These are phyloP conservation scores for Hirschioporus abietinus DNA, from an alignment of 768 basidiomycete species.

Conservation along the genomic window DNA sequence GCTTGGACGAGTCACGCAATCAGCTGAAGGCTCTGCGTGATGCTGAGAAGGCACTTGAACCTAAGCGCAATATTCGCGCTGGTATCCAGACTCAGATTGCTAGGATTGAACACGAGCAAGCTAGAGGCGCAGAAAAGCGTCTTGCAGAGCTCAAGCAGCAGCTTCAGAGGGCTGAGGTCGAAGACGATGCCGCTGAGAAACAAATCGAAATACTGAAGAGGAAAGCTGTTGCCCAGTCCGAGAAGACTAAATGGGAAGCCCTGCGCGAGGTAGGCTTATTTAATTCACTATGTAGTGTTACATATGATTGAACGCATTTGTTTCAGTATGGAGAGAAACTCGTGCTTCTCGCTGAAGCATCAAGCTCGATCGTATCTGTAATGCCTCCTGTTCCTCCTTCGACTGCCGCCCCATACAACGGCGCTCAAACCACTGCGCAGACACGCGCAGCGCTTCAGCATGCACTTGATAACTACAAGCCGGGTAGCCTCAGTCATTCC, in stretches of 20 bases:
- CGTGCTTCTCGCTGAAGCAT: constrained; percentile 65
- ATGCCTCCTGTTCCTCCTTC: constrained; percentile 69
- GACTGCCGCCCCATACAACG: constrained; percentile 48
- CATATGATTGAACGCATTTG: constrained; percentile 5
- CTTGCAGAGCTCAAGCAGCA: constrained; percentile 66
- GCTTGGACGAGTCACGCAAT: constrained; percentile 57
- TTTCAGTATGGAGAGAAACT: constrained; percentile 77
- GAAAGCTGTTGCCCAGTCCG: constrained; percentile 71
- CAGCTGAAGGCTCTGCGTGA: constrained; percentile 70
- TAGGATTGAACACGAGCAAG: constrained; percentile 61
- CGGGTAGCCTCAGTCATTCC: constrained; percentile 54
- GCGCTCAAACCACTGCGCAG: constrained; percentile 57
- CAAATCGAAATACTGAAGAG: constrained; percentile 70
- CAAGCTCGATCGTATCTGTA: constrained; percentile 52
- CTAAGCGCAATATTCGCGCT: constrained; percentile 57
- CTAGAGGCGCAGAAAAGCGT: constrained; percentile 60
- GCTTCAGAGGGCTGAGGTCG: constrained; percentile 56
- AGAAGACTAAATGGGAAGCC: constrained; percentile 74
- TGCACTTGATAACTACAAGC: constrained; percentile 73
- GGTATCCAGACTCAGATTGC: constrained; percentile 55
- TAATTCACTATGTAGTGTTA: constrained; percentile 7
- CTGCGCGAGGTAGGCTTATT: constrained; percentile 57
- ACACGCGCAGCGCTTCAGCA: constrained; percentile 71
- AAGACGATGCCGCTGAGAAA: constrained; percentile 61
- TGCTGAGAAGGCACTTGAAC: constrained; percentile 56